phyloP scores from a whole-genome alignment of 306 rosid species.

The Dryas octopetala region DNA sequence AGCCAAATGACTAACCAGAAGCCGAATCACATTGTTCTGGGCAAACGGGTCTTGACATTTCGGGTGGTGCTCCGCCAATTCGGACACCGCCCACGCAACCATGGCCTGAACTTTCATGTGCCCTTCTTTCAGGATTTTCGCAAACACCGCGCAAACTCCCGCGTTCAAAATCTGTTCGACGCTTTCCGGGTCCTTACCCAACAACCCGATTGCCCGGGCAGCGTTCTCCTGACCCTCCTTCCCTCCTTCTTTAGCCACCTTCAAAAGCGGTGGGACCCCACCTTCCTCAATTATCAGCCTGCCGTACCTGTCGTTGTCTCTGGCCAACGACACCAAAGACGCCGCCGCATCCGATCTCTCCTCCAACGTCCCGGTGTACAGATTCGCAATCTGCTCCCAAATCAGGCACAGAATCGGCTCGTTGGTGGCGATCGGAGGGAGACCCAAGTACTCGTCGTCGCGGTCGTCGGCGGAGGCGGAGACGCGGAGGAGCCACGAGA shows the following conservation, averaged over 20 bases:
- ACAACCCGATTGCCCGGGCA: conserved; percentile 58
- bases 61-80: conserved; percentile 53
- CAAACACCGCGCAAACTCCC: conserved; percentile 56
- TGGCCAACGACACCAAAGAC: conserved; percentile 62
- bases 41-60: conserved; percentile 80
- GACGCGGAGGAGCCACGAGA: conserved; percentile 78
- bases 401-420: conserved; percentile 74
- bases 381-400: conserved; percentile 66
- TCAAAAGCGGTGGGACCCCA: conserved; percentile 56
- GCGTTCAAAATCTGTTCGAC: conserved; percentile 70
- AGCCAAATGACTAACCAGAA: conserved; percentile 74
- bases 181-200: conserved; percentile 65
- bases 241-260: conserved; percentile 55
- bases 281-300: conserved; percentile 71
- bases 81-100: conserved; percentile 76
- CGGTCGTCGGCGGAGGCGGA: conserved; percentile 65
- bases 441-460: conserved; percentile 66
- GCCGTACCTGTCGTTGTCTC: conserved; percentile 72
- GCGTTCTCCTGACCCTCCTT: conserved; percentile 70
- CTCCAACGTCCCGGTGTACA: conserved; percentile 46
- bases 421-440: conserved; percentile 71
- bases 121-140: conserved; percentile 72
- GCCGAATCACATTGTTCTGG: conserved; percentile 61
- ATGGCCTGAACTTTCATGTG: conserved; percentile 64
- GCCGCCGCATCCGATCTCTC: conserved; percentile 77